Evolutionary conservation across 2,329 filamentous ascomycete genomes (phyloP).

Genomic region (Lachnellula suecica): DNA sequence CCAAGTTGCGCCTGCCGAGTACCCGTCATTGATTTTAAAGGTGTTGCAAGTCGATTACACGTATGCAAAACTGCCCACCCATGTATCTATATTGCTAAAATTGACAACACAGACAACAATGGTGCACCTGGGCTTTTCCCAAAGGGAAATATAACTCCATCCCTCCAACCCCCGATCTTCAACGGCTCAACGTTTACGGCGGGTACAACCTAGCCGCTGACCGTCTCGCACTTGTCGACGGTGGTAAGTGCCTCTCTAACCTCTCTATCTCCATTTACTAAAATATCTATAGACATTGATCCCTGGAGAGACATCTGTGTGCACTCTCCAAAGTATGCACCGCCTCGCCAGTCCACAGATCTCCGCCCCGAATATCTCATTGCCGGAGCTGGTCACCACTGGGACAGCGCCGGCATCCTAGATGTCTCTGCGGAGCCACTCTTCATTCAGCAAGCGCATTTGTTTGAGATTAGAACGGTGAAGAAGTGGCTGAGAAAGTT

Average conservation of each 20-base stretch:
- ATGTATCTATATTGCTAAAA: background rate
- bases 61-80: conserved; percentile 33
- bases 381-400: conserved; percentile 50
- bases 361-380: conserved; percentile 50
- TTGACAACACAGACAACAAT: conserved; percentile 34
- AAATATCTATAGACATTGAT: conserved; percentile 34
- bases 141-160: conserved; percentile 44
- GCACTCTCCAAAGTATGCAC: conserved; percentile 44
- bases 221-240: conserved; percentile 51
- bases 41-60: conserved; percentile 48
- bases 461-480: conserved; percentile 49
- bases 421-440: conserved; percentile 45
- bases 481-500: conserved; percentile 35
- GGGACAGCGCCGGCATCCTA: conserved; percentile 36
- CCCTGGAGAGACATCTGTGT: conserved; percentile 53
- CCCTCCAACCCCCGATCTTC: conserved; percentile 42
- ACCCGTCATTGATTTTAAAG: conserved; percentile 46
- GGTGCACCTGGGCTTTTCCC: conserved; percentile 55
- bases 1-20: conserved; percentile 43
- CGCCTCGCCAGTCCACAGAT: conserved; percentile 39
- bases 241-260: conserved; percentile 34
- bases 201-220: conserved; percentile 45
- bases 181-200: conserved; percentile 45
- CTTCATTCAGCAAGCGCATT: conserved; percentile 49
- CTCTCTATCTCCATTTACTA: background rate